Conservation (phyloP, 345 rosid species). For the Syzygium aqueum region DNA sequence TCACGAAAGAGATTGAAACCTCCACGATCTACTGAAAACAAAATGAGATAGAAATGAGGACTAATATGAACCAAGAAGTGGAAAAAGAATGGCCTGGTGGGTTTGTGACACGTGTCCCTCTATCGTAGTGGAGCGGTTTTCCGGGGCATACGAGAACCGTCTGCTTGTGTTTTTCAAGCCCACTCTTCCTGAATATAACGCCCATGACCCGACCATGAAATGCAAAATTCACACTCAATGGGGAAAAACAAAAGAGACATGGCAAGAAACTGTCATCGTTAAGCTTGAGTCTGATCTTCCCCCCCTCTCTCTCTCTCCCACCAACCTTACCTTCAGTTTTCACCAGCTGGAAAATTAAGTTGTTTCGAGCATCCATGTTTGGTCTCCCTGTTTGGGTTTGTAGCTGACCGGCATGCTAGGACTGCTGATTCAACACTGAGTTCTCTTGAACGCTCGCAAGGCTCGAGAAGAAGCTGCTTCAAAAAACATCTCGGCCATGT, state of each 20-base stretch:
- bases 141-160: slow-evolving; percentile 3
- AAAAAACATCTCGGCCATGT: slow-evolving; percentile 27
- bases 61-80: not conserved
- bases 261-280: not conserved
- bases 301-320: not conserved
- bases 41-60: not conserved
- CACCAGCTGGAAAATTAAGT: not conserved
- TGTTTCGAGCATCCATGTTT: not conserved
- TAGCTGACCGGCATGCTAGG: not conserved
- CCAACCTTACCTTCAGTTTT: not conserved
- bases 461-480: not conserved
- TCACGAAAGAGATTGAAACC: not conserved
- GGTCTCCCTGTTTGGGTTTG: not conserved
- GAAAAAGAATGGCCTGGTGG: not conserved
- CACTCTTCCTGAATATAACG: slow-evolving; percentile 28
- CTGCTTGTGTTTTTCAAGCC: slow-evolving; percentile 14
- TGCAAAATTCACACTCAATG: slow-evolving; percentile 2
- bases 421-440: not conserved
- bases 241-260: accelerated
- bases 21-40: not conserved
- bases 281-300: not conserved
- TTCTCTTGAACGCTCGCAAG: not conserved
- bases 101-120: slow-evolving; percentile 7
- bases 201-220: slow-evolving; percentile 1
- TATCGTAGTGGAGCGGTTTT: slow-evolving; percentile 33